A percentile compares a stretch with the other conserved stretches of the same genome.
Evolutionary conservation across 2,329 filamentous ascomycete species (phyloP).

Genomic region (Fusarium redolens): DNA sequence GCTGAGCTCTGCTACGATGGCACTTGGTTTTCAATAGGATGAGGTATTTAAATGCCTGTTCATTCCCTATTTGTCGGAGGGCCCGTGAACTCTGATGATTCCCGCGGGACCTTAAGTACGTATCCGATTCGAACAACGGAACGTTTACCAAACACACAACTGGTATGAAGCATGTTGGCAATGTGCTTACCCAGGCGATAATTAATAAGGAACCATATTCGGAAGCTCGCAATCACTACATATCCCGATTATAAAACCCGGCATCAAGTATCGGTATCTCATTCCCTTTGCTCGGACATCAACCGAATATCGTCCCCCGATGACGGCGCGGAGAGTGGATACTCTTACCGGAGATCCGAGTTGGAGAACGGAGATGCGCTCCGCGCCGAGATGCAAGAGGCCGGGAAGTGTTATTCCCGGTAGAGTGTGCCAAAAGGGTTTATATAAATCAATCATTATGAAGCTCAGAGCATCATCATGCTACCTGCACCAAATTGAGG

Average conservation of each 20-base stretch:
- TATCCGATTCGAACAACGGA: neutral
- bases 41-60: neutral
- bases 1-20: neutral
- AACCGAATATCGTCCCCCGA: slow-evolving; percentile 35
- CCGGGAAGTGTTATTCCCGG: slow-evolving; percentile 26
- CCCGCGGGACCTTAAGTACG: neutral
- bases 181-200: neutral
- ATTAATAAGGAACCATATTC: neutral
- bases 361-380: slow-evolving; percentile 42
- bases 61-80: neutral
- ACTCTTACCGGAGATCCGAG: slow-evolving; percentile 43
- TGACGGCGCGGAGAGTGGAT: slow-evolving; percentile 43
- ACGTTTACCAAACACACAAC: neutral
- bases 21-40: neutral
- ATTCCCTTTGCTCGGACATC: slow-evolving; percentile 22
- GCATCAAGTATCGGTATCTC: slow-evolving; percentile 3
- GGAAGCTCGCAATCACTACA: neutral
- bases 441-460: neutral
- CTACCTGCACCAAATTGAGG: neutral
- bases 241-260: neutral
- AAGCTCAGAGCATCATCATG: neutral
- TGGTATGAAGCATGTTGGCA: neutral
- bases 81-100: neutral
- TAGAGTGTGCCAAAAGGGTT: slow-evolving; percentile 12
- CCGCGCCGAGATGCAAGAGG: slow-evolving; percentile 41